Conservation (phyloP, 2,329 filamentous ascomycete species). For the Colletotrichum zoysiae region DNA sequence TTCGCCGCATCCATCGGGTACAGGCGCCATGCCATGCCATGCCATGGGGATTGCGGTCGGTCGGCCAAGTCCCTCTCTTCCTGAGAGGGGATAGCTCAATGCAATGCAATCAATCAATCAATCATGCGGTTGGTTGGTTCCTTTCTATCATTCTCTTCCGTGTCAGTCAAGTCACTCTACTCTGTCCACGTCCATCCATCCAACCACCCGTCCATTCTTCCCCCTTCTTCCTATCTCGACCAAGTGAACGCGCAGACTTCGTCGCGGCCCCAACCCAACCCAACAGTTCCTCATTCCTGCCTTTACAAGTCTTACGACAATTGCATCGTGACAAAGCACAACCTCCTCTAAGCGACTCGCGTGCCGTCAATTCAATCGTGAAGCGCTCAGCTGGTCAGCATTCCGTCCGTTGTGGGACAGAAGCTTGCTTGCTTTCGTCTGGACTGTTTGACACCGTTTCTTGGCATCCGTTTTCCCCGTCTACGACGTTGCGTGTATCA, state of each 20-base stretch:
- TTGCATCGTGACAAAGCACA: not conserved
- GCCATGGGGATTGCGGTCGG: not conserved
- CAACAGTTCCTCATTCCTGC: not conserved
- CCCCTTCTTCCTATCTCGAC: slow-evolving; percentile 13
- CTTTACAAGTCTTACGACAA: slow-evolving; percentile 23
- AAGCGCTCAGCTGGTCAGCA: slow-evolving; percentile 1
- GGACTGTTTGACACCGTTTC: slow-evolving; percentile 31
- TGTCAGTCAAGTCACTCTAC: not conserved
- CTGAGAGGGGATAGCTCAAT: not conserved
- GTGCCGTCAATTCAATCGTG: not conserved
- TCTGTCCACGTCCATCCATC: not conserved
- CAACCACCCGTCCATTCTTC: not conserved
- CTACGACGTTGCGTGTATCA: slow-evolving; percentile 39
- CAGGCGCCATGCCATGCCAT: slow-evolving; percentile 19
- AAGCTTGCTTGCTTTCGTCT: not conserved
- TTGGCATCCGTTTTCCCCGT: slow-evolving; percentile 31
- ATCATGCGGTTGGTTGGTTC: not conserved
- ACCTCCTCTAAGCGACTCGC: not conserved
- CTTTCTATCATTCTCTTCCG: not conserved
- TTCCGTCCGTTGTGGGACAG: slow-evolving; percentile 8
- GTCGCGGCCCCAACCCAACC: slow-evolving; percentile 8
- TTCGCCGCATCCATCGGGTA: slow-evolving; percentile 26
- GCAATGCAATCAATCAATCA: not conserved
- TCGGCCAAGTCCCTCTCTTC: not conserved
- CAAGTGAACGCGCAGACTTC: slow-evolving; percentile 26